Conservation (phyloP, 176 grass and related monocot species). For the Eragrostis curvula region DNA sequence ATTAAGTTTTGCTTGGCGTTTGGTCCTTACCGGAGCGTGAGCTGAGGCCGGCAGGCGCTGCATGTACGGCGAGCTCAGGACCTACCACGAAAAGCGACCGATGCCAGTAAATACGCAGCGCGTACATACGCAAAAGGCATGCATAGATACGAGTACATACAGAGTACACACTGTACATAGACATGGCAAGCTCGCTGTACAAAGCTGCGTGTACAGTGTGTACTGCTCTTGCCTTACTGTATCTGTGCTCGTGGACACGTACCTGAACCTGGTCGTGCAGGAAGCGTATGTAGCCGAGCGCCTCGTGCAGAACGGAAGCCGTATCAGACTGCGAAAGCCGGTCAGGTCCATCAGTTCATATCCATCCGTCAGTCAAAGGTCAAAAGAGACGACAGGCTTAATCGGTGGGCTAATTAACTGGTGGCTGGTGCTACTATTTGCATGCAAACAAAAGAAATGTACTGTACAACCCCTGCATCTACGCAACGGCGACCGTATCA, state of each 20-base stretch:
- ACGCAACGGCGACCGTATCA: background rate
- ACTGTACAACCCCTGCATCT: background rate
- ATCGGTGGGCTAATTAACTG: constrained; percentile 15
- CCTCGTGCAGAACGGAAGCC: constrained; percentile 91
- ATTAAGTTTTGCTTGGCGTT: background rate
- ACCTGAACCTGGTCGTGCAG: constrained; percentile 96
- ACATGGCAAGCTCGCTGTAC: background rate
- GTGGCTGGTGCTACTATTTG: background rate
- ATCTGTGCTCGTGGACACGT: background rate
- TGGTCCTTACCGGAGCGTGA: constrained; percentile 47
- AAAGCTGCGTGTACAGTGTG: background rate
- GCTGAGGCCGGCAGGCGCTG: constrained; percentile 64
- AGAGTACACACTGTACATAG: background rate
- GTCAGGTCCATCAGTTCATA: constrained; percentile 14
- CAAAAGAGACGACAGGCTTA: constrained; percentile 30
- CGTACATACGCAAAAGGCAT: background rate
- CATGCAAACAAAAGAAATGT: background rate
- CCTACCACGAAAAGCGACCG: constrained; percentile 53
- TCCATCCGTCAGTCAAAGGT: constrained; percentile 51
- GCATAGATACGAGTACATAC: background rate
- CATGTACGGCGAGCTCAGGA: constrained; percentile 90
- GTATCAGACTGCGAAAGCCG: constrained; percentile 75
- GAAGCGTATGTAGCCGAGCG: constrained; percentile 97
- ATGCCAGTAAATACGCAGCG: background rate
- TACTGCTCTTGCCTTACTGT: background rate